A percentile compares a stretch with the other conserved stretches of the same genome.
phyloP scores from a whole-genome alignment of 495 filamentous ascomycete genomes.

The Podospora pseudocomata region DNA sequence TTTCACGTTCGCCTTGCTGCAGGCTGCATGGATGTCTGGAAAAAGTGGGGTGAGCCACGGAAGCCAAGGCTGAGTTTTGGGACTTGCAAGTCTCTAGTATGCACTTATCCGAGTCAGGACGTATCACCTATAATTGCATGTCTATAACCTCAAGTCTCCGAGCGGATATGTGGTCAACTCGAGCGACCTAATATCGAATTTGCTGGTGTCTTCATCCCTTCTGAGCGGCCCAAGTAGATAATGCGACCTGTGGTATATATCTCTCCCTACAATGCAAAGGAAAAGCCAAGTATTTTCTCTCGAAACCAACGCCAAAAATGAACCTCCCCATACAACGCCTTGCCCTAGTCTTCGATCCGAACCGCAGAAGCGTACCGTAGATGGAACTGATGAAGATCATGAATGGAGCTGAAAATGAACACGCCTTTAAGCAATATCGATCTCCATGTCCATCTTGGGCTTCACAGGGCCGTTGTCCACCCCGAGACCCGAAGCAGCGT shows the following conservation, averaged over 20 bases:
- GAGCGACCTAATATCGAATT: not conserved
- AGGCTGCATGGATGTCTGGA: conserved; percentile 11
- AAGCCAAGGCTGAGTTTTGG: not conserved
- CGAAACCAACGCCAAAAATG: not conserved
- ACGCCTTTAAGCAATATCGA: conserved; percentile 26
- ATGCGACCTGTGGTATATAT: not conserved
- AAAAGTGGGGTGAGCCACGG: conserved; percentile 5
- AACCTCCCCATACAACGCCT: not conserved
- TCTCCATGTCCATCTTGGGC: conserved; percentile 22
- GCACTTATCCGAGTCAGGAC: not conserved
- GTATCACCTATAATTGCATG: not conserved
- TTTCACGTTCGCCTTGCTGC: conserved; percentile 5
- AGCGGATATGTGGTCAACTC: not conserved
- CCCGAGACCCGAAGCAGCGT: conserved; percentile 65
- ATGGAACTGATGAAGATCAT: not conserved
- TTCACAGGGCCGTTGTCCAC: conserved; percentile 30
- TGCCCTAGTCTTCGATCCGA: not conserved
- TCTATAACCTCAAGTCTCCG: not conserved
- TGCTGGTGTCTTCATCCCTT: not conserved
- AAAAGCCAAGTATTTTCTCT: not conserved
- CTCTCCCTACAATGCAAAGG: not conserved
- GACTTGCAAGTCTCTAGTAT: not conserved
- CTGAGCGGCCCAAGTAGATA: not conserved
- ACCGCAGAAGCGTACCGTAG: not conserved
- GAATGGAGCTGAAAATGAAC: not conserved